phyloP scores from a whole-genome alignment of 768 basidiomycete genomes.

The Flagelloscypha sp. region DNA sequence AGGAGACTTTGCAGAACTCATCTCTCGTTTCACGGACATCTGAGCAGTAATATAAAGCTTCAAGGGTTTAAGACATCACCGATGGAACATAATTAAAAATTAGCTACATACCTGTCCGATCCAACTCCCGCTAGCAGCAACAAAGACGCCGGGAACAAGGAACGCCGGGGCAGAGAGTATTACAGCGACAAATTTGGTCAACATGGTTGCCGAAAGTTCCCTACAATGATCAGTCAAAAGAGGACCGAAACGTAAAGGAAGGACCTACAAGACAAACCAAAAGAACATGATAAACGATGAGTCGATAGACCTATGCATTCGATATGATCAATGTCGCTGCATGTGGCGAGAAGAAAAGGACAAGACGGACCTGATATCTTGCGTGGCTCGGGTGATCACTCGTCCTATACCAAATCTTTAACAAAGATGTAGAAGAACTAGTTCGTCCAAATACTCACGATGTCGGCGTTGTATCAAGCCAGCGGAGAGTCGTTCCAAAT shows the following conservation, averaged over 20 bases:
- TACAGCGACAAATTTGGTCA: conserved; percentile 36
- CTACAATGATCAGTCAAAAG: too few species aligned
- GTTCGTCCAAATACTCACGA: neutral
- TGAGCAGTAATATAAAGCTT: conserved; percentile 40
- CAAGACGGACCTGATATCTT: conserved; percentile 64
- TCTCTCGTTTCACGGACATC: conserved; percentile 39
- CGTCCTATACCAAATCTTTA: conserved; percentile 44
- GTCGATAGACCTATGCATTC: too few species aligned
- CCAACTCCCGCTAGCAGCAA: conserved; percentile 34
- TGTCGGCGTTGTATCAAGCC: conserved; percentile 40
- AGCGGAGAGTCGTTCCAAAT: conserved; percentile 55
- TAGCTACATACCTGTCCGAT: conserved; percentile 33
- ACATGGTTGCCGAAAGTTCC: conserved; percentile 22
- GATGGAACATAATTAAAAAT: too few species aligned
- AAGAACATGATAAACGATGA: too few species aligned
- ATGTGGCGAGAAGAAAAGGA: too few species aligned
- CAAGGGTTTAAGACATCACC: too few species aligned
- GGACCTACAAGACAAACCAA: too few species aligned
- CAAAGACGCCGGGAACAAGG: conserved; percentile 34
- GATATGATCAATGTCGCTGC: too few species aligned
- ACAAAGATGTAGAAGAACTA: neutral
- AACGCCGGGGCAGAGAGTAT: conserved; percentile 38
- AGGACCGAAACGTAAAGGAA: too few species aligned
- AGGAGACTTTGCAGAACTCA: conserved; percentile 32
- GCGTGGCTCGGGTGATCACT: conserved; percentile 58